Conservation (phyloP, 129 eudicot genomes). For the Flaveria bidentis region DNA sequence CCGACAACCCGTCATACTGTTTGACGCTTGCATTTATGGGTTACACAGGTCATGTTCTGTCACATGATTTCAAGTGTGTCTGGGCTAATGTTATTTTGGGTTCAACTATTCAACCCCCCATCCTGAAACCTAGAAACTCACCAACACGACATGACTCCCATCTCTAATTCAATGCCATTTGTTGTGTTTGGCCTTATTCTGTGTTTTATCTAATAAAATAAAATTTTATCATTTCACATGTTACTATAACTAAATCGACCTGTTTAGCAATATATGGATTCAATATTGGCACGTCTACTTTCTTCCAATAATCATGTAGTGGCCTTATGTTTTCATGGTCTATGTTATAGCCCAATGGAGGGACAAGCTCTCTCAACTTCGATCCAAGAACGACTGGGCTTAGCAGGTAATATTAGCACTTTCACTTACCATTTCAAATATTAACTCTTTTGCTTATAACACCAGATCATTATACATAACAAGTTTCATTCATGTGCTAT, state of each 20-base stretch:
- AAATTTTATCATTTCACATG: not conserved
- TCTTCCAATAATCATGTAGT: constrained; percentile 1
- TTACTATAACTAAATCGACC: not conserved
- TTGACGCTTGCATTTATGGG: not conserved
- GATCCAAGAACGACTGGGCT: constrained; percentile 84
- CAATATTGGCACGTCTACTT: not conserved
- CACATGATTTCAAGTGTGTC: not conserved
- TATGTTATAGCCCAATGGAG: constrained; percentile 66
- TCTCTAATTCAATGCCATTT: not conserved
- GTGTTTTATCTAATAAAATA: not conserved
- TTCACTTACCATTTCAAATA: not conserved
- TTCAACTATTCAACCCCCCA: not conserved
- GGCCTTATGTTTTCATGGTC: constrained; percentile 7
- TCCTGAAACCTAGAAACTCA: not conserved
- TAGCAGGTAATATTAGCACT: constrained; percentile 41
- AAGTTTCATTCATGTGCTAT: not conserved
- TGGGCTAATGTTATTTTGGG: not conserved
- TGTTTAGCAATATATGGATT: not conserved
- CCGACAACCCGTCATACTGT: not conserved
- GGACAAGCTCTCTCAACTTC: constrained; percentile 75
- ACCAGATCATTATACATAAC: not conserved
- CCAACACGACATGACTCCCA: not conserved
- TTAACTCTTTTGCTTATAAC: not conserved
- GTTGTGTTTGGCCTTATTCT: not conserved
- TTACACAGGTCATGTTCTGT: not conserved